A percentile compares a stretch with the other conserved stretches of the same genome.
phyloP scores from a whole-genome alignment of 2,329 filamentous ascomycete genomes.

The Chaetomiaceae sp. region DNA sequence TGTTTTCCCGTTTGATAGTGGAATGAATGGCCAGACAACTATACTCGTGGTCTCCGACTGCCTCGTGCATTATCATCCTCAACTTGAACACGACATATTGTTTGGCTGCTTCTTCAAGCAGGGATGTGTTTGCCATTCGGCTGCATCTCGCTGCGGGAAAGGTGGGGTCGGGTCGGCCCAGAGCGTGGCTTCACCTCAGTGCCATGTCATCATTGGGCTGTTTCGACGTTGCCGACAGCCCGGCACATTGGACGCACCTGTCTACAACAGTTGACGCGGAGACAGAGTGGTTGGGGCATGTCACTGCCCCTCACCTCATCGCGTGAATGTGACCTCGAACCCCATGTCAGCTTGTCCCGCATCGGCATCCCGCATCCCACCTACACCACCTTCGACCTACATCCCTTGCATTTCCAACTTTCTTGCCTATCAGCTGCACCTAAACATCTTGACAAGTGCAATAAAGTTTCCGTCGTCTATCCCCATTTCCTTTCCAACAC shows the following conservation, averaged over 20 bases:
- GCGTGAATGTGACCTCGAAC: neutral
- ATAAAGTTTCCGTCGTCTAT: neutral
- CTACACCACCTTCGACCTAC: neutral
- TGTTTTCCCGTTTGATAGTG: no score
- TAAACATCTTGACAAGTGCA: neutral
- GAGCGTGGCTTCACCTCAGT: conserved; percentile 6
- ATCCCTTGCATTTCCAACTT: no score
- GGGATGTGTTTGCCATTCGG: neutral
- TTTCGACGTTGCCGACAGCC: neutral
- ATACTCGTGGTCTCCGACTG: no score
- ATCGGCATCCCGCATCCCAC: neutral
- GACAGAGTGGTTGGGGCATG: no score
- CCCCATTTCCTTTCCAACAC: neutral
- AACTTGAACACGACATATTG: no score
- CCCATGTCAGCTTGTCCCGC: neutral
- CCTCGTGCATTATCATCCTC: no score
- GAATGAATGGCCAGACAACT: no score
- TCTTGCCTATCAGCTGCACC: neutral
- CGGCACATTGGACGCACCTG: no score
- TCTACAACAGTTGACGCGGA: no score
- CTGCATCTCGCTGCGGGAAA: neutral
- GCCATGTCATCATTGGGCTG: conserved; percentile 18
- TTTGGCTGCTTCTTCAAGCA: no score
- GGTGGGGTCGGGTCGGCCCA: conserved; percentile 12
- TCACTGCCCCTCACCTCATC: neutral